These are phyloP conservation scores for Neonectria faginata DNA, from an alignment of 2,329 filamentous ascomycete species.

Conservation along the genomic window DNA sequence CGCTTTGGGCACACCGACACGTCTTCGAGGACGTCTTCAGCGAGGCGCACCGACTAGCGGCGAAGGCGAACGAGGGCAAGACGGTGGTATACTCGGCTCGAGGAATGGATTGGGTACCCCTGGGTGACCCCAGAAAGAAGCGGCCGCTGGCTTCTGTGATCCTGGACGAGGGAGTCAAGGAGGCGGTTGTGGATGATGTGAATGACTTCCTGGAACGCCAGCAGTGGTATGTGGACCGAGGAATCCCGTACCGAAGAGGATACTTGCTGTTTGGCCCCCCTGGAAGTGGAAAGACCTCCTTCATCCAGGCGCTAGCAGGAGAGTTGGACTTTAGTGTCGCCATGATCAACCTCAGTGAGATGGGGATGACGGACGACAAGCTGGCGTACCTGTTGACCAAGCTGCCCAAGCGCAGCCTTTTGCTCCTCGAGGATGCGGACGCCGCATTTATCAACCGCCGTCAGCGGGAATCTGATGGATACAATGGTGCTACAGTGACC, in stretches of 20 bases:
- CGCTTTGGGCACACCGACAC: constrained; percentile 87
- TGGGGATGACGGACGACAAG: constrained; percentile 89
- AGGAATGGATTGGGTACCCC: constrained; percentile 84
- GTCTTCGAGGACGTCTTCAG: constrained; percentile 91
- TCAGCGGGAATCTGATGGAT: constrained; percentile 83
- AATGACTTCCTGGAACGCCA: constrained; percentile 82
- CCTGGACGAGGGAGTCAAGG: constrained; percentile 84
- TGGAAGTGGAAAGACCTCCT: constrained; percentile 93
- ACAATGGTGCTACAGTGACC: constrained; percentile 87
- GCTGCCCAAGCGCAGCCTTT: constrained; percentile 82
- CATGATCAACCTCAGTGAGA: constrained; percentile 90
- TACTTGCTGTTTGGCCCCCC: constrained; percentile 92
- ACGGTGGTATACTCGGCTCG: constrained; percentile 90
- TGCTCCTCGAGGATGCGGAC: constrained; percentile 90
- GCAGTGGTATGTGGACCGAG: constrained; percentile 93
- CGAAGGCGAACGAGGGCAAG: constrained; percentile 87
- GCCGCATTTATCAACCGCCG: constrained; percentile 88
- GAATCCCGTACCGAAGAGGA: constrained; percentile 90
- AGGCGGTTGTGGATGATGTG: constrained; percentile 82
- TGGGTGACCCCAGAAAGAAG: constrained; percentile 88
- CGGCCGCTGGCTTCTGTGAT: constrained; percentile 90
- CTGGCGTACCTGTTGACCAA: constrained; percentile 88
- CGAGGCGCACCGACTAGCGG: constrained; percentile 85
- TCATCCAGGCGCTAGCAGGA: constrained; percentile 95
- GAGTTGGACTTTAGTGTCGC: constrained; percentile 92